A percentile compares a stretch with the other conserved stretches of the same genome.
Evolutionary conservation across 768 basidiomycete species (phyloP).

Genomic region (Pleurotus tuoliensis): DNA sequence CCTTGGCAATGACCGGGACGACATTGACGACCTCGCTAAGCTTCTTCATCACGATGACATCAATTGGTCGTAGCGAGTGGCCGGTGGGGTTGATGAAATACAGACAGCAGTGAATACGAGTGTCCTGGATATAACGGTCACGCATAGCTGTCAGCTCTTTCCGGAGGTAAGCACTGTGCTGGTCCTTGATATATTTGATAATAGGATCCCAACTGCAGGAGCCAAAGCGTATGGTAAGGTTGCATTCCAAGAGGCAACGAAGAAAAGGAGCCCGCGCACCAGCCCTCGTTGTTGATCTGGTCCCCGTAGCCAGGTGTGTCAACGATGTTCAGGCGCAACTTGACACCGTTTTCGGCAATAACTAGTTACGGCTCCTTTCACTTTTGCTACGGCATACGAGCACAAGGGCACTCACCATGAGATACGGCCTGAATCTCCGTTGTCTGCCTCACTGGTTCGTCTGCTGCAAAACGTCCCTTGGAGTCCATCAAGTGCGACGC

Average conservation of each 20-base stretch:
- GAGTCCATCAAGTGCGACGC: conserved; percentile 98
- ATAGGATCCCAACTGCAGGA: conserved; percentile 93
- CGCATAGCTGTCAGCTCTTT: conserved; percentile 99
- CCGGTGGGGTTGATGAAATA: conserved; percentile 99
- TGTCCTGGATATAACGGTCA: conserved; percentile 97
- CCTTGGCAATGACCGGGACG: conserved; percentile 98
- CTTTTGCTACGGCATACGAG: neutral
- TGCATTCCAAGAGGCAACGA: neutral
- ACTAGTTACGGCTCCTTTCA: conserved; percentile 40
- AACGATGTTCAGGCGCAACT: conserved; percentile 92
- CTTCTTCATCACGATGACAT: conserved; percentile 99
- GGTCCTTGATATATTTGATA: conserved; percentile 98
- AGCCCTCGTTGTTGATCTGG: conserved; percentile 98
- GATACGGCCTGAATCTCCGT: conserved; percentile 95
- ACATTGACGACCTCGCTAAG: conserved; percentile 98
- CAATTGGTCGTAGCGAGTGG: conserved; percentile 92
- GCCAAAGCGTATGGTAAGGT: neutral
- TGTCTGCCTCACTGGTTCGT: conserved; percentile 90
- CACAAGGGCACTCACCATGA: conserved; percentile 61
- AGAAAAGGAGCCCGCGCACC: conserved; percentile 45
- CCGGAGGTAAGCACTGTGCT: conserved; percentile 96
- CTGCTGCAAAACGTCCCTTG: conserved; percentile 86
- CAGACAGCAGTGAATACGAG: conserved; percentile 95
- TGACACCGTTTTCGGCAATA: conserved; percentile 94
- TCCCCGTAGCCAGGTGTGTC: conserved; percentile 99